phyloP scores from a whole-genome alignment of 2,329 filamentous ascomycete genomes.

The Passalora sequoiae region DNA sequence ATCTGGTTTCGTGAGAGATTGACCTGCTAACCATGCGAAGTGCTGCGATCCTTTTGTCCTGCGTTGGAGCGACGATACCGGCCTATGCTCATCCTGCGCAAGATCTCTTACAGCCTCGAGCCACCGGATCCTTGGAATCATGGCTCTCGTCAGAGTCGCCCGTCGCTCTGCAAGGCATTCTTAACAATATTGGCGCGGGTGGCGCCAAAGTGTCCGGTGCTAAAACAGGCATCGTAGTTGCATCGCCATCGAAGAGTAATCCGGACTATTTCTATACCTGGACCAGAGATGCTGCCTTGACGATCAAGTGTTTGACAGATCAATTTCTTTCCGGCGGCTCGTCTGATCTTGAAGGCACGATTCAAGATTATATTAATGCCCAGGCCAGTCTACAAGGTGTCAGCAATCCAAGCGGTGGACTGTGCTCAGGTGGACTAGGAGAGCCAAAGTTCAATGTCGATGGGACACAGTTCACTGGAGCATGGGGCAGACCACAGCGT shows the following conservation, averaged over 20 bases:
- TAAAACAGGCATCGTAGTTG: constrained; percentile 49
- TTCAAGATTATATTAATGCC: constrained; percentile 63
- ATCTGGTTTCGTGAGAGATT: neutral
- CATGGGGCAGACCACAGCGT: constrained; percentile 73
- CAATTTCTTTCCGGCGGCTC: constrained; percentile 58
- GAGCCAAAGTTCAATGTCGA: constrained; percentile 71
- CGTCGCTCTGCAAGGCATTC: constrained; percentile 48
- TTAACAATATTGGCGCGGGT: constrained; percentile 53
- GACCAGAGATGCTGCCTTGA: constrained; percentile 68
- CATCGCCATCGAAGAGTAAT: constrained; percentile 50
- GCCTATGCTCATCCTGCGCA: constrained; percentile 9
- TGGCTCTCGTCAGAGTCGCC: constrained; percentile 43
- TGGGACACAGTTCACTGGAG: constrained; percentile 44
- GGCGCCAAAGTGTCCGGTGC: constrained; percentile 48
- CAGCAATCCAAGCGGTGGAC: constrained; percentile 62
- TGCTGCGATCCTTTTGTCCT: constrained; percentile 10
- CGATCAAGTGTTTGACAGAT: constrained; percentile 65
- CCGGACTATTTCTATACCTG: constrained; percentile 70
- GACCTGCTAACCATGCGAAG: constrained; percentile 9
- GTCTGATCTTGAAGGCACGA: constrained; percentile 50
- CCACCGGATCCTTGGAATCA: constrained; percentile 23
- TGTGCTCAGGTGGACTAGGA: constrained; percentile 53
- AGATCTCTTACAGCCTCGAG: constrained; percentile 12
- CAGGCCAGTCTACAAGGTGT: constrained; percentile 64
- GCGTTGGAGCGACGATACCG: neutral